Evolutionary conservation across 2,329 filamentous ascomycete species (phyloP), one percentile per base, ranked within the genome.

Genomic region (Botrytis byssoidea): DNA sequence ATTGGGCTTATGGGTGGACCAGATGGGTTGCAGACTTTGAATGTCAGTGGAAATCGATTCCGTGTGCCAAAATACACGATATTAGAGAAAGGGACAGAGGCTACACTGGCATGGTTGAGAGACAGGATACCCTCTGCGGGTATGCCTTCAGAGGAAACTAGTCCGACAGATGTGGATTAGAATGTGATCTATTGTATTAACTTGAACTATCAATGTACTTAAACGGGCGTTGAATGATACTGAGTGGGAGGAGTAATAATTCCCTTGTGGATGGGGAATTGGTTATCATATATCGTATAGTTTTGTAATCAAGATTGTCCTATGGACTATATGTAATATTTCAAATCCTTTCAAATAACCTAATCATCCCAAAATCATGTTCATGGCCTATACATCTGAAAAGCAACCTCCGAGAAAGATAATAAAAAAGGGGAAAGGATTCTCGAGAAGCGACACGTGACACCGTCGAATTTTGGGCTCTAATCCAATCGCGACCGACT

Each of bases 1-100:
- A 86, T 98, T 18, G 95, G 95, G 0, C 84, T 97, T 20, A 85
- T 97, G 0, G 90, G 91, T 37, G 91, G 90, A 2, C 80, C 79
- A 57, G 85, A 86, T 3, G 83, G 90, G 78, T 76, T 89, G 83
- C 84, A 92, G 86, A 82, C 88, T 71, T 84, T 98, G 16, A 92
- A 97, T 66, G 92, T 97, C 6, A 89, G 88, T 42, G 94, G 94
- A 0, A 98, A 98, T 81, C 87, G 90, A 46, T 98, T 98, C 83
- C 88, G 93, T 46, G 94, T 98, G 46, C 95, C 95, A 0, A 89
- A 93, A 73, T 95, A 92, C 84, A 92, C 92, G 76, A 88, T 97
- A 10, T 84, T 98, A 66, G 92, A 95, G 74, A 92, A 94, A 75
- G 95, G 95, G 0, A 98, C 95, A 0, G 94, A 97, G 78, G 92